phyloP scores from a whole-genome alignment of 495 filamentous ascomycete species.

The Aspergillus homomorphus region DNA sequence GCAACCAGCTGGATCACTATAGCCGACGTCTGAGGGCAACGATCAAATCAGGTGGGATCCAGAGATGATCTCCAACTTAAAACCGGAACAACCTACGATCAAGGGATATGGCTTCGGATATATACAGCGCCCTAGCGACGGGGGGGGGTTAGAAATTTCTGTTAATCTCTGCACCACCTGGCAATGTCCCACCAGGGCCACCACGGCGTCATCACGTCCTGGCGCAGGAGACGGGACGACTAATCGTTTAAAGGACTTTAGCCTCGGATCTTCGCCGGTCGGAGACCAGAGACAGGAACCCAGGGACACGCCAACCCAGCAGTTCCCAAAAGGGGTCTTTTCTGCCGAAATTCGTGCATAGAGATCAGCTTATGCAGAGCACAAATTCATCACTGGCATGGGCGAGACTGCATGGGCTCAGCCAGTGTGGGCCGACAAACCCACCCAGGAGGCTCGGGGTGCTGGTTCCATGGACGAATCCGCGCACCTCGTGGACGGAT shows the following conservation, averaged over 20 bases:
- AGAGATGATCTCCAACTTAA: background rate
- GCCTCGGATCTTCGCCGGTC: slow-evolving; percentile 9
- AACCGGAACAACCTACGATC: background rate
- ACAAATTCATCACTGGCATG: background rate
- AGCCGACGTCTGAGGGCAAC: background rate
- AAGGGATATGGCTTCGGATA: background rate
- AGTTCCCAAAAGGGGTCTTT: background rate
- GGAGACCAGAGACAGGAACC: background rate
- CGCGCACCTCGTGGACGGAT: background rate
- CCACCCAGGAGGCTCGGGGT: background rate
- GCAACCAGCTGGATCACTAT: background rate
- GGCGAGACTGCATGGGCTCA: slow-evolving; percentile 4
- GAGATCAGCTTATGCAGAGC: slow-evolving; percentile 4
- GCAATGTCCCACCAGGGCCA: background rate
- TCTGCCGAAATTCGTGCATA: slow-evolving; percentile 1
- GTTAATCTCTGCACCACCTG: background rate
- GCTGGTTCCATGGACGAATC: slow-evolving; percentile 4
- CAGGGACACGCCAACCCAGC: background rate
- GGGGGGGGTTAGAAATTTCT: background rate
- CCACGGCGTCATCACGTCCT: background rate
- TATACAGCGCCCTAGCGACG: background rate
- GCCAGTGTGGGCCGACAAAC: slow-evolving; percentile 1
- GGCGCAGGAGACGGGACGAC: background rate
- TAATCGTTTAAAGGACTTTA: background rate
- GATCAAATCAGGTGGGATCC: background rate